Evolutionary conservation across 208 protist genomes (phyloP), one percentile per base, ranked within the genome.

Genomic region (Leptomonas seymouri): DNA sequence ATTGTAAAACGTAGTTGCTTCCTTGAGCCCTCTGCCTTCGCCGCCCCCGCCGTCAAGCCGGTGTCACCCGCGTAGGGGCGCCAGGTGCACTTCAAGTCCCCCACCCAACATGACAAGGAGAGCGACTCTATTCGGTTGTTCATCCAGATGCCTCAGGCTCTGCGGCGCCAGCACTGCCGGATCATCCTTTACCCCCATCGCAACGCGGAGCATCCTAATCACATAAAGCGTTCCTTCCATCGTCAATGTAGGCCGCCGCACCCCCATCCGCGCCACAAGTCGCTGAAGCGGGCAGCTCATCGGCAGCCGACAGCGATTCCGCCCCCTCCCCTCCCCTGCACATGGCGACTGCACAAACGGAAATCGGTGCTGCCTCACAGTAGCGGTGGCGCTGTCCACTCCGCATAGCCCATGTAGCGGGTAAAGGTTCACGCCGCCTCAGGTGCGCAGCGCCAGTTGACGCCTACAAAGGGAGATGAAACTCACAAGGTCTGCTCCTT

Each of bases 191-290:
- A 62, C 41, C 41, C 48, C 3, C 0, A 25, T 31, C 57, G 48
- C 57, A 45, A 62, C 48, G 57, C 57, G 57, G 2, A 62, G 18
- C 57, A 62, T 62, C 57, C 57, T 50, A 42, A 36, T 50, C 57
- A 62, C 57, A 21, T 62, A 42, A 4, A 21, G 57, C n/a, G 16
- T 42, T 42, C 57, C 50, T 62, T 9, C 28, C 25, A 5, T 9
- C n/a, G 41, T 62, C 50, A 42, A 14, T 28, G 21, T 36, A 50
- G 42, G 57, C 23, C 57, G 57, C 48, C 16, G 8, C 20, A 4
- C 31, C 4, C 41, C n/a, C 15, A 7, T 50, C 57, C 41, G 42
- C 57, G 42, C 50, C 57, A 2, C 57, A 42, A 7, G 57, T 50
- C 42, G 57, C 41, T 42, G 57, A 62, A 4, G 57, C 57, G 7